Percentiles rank a stretch among this genome's conserved stretches.
phyloP scores from a whole-genome alignment of 805 yeast genomes.

The Candida berthetii region DNA sequence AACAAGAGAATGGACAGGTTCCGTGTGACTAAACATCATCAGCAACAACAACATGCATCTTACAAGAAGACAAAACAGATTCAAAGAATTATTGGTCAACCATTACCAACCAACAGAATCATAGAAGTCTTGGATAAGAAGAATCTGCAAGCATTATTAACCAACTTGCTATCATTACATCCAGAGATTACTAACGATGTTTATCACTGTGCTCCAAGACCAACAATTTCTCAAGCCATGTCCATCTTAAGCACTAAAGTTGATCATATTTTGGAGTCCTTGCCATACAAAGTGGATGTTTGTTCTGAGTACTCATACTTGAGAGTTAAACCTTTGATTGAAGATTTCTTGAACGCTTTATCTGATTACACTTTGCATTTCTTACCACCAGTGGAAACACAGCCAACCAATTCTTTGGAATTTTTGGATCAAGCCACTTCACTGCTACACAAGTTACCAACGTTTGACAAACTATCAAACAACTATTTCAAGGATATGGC shows the following conservation, averaged over 20 bases:
- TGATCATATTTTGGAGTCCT: conserved; percentile 32
- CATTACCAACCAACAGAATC: conserved; percentile 55
- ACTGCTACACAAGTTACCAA: conserved; percentile 59
- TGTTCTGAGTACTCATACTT: conserved; percentile 71
- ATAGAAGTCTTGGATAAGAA: conserved; percentile 62
- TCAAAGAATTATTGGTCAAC: conserved; percentile 41
- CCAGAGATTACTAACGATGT: conserved; percentile 58
- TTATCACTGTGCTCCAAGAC: conserved; percentile 44
- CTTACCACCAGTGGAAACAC: conserved; percentile 61
- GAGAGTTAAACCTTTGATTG: conserved; percentile 60
- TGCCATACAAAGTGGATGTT: conserved; percentile 75
- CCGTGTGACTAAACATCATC: conserved; percentile 4
- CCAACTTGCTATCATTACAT: conserved; percentile 45
- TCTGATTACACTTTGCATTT: conserved; percentile 71
- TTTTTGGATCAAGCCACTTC: conserved; percentile 59
- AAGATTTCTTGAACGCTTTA: conserved; percentile 63
- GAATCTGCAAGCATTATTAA: conserved; percentile 46
- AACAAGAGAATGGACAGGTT: conserved; percentile 7
- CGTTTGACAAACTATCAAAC: conserved; percentile 44
- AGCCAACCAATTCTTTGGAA: conserved; percentile 45
- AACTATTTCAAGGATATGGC: conserved; percentile 40
- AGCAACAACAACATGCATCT: conserved; percentile 1
- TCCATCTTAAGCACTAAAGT: conserved; percentile 38
- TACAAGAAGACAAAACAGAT: conserved; percentile 20
- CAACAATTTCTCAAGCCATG: conserved; percentile 47